Conservation (phyloP, 2,329 filamentous ascomycete species). For the Dryadomyces quercus-mongolicae region DNA sequence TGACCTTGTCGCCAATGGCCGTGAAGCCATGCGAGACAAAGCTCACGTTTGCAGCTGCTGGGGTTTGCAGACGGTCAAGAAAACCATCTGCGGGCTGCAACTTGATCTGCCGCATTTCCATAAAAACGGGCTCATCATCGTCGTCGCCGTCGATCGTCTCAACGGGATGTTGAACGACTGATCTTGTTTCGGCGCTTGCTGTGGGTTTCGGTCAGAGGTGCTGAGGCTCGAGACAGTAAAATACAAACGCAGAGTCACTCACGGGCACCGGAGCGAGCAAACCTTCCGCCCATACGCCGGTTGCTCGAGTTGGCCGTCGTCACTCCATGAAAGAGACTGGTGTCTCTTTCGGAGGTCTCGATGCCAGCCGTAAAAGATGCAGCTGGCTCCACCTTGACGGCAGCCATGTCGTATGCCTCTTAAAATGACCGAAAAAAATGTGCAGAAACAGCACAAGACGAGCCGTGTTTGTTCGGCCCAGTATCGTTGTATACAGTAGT, state of each 20-base stretch:
- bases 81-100: neutral
- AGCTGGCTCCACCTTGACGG: neutral
- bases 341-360: neutral
- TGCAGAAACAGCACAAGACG: neutral
- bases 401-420: neutral
- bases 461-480: too few relatives aligned
- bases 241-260: slow-evolving; percentile 3
- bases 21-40: slow-evolving; percentile 27
- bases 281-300: neutral
- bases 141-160: slow-evolving; percentile 9
- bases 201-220: neutral
- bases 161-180: neutral
- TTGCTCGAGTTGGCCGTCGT: neutral
- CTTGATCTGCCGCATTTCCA: slow-evolving; percentile 15
- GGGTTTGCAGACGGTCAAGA: neutral
- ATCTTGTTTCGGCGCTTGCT: slow-evolving; percentile 19
- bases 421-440: neutral
- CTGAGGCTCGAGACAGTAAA: neutral
- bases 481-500: too few relatives aligned
- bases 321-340: neutral
- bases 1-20: slow-evolving; percentile 50
- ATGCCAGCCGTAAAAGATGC: neutral
- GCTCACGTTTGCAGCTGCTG: slow-evolving; percentile 11
- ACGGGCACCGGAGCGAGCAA: slow-evolving; percentile 14
- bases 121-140: slow-evolving; percentile 15